Evolutionary conservation across 768 basidiomycete genomes (phyloP), one percentile per base, ranked within the genome.

Genomic region (Panellus pusillus): DNA sequence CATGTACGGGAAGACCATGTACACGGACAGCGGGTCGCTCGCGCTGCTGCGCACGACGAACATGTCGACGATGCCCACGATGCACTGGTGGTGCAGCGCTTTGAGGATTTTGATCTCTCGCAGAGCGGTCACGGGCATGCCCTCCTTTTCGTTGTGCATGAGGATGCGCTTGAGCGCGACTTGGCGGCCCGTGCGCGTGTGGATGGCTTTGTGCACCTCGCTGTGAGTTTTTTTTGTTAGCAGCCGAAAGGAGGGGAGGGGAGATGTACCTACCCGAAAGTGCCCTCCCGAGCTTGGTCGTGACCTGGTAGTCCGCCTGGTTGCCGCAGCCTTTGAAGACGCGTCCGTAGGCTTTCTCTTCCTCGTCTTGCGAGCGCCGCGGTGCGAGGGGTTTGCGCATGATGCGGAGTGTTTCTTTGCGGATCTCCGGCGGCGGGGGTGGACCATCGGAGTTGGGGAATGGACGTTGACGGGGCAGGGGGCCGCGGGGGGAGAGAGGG

Each of bases 1-100:
- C 97, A 98, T 98, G 72, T 98, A 99, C 0, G 97, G 97, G 65
- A 98, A 99, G 38, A 98, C 96, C 93, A 98, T 97, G 72, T 91
- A 97, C 13, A 98, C 91, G 4, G 91, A 91, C 49, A 92, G 73
- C 20, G 88, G 84, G 42, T 86, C 84, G 57, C 81, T 83, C 11
- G 79, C 81, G 54, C 77, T 87, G 66, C 89, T 89, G 65, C 82
- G 76, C 39, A 89, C 86, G 50, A 95, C 86, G 55, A 98, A 93
- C 86, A 98, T 96, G 67, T 97, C 94, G 53, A 92, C 67, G 43
- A 98, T 84, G 41, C 93, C 79, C 9, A 99, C 86, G 44, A 98
- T 83, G 62, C 87, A 89, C 0, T 86, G 79, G 63, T 99, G 96
- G 38, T 83, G 81, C 55, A 99, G 77, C 5, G 86, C 83, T 68